These are phyloP conservation scores for Helicostylum pulchrum DNA, from an alignment of 192 early-diverging fungal genomes.

Conservation along the genomic window DNA sequence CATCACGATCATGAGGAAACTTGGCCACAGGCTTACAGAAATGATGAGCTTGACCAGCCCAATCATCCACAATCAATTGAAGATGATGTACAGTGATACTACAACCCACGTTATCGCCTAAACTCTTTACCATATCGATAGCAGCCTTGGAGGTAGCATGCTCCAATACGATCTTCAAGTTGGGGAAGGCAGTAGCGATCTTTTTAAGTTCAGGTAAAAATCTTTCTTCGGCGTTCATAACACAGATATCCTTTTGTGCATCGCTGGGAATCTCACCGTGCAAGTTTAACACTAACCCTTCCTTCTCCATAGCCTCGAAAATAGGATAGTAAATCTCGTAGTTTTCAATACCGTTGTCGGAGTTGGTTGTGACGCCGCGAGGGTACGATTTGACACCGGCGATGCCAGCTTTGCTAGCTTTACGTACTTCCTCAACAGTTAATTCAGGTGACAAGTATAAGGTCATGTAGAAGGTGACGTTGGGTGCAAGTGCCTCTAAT, in stretches of 20 bases:
- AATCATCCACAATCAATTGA: slow-evolving; percentile 89
- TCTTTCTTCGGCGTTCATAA: slow-evolving; percentile 93
- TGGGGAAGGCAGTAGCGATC: slow-evolving; percentile 88
- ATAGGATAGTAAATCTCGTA: slow-evolving; percentile 90
- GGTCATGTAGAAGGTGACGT: slow-evolving; percentile 89
- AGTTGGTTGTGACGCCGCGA: slow-evolving; percentile 97
- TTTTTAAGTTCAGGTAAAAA: slow-evolving; percentile 84
- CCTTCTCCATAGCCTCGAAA: slow-evolving; percentile 93
- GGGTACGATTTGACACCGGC: slow-evolving; percentile 90
- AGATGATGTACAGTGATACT: slow-evolving; percentile 96
- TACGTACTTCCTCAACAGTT: slow-evolving; percentile 84
- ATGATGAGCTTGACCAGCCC: slow-evolving; percentile 95
- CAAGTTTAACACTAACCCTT: slow-evolving; percentile 90
- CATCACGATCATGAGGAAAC: slow-evolving; percentile 85
- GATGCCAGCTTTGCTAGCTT: slow-evolving; percentile 82
- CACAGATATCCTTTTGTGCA: slow-evolving; percentile 79
- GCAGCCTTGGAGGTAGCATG: slow-evolving; percentile 95
- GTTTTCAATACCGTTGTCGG: slow-evolving; percentile 89
- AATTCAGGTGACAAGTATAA: slow-evolving; percentile 86
- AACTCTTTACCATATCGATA: slow-evolving; percentile 86
- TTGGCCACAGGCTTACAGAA: slow-evolving; percentile 99
- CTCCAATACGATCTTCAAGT: slow-evolving; percentile 92
- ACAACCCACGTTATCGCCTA: slow-evolving; percentile 90
- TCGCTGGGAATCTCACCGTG: slow-evolving; percentile 95
- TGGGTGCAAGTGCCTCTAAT: slow-evolving; percentile 77